Conservation (phyloP, 129 eudicot genomes). For the Pittosporum tobira region DNA sequence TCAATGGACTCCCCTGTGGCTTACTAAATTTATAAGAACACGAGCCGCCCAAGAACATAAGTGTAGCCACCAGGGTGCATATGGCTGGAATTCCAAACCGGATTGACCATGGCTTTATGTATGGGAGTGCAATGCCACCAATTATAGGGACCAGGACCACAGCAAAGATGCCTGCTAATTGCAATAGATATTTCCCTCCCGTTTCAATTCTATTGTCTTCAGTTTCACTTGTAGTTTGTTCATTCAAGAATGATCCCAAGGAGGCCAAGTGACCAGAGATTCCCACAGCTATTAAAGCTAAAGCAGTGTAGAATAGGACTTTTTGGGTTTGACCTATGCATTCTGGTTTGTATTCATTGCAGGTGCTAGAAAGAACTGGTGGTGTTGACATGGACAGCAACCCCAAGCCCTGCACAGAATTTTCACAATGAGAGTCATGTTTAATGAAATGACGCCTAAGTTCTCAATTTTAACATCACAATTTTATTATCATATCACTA, state of each 20-base stretch:
- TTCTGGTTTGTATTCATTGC: slow-evolving; percentile 34
- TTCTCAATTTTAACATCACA: no score
- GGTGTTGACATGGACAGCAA: slow-evolving; percentile 61
- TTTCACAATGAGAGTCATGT: no score
- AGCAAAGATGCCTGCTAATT: slow-evolving; percentile 16
- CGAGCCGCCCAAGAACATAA: slow-evolving; percentile 32
- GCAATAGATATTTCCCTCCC: slow-evolving; percentile 12
- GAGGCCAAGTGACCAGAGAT: slow-evolving; percentile 50
- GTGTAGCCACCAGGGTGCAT: slow-evolving; percentile 35
- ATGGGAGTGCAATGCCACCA: slow-evolving; percentile 39
- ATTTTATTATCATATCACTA: no score
- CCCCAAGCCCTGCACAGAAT: slow-evolving; percentile 47
- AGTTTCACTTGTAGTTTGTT: slow-evolving; percentile 21
- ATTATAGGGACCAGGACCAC: slow-evolving; percentile 17
- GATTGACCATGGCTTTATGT: slow-evolving; percentile 50
- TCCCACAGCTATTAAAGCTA: slow-evolving; percentile 48
- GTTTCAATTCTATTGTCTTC: neutral
- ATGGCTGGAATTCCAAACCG: slow-evolving; percentile 60
- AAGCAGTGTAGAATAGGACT: slow-evolving; percentile 33
- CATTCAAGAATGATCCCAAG: slow-evolving; percentile 15
- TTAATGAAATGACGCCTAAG: no score
- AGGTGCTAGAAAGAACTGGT: slow-evolving; percentile 32
- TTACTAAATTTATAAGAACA: slow-evolving; percentile 11
- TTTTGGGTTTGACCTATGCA: slow-evolving; percentile 55
- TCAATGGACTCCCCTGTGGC: slow-evolving; percentile 43